A percentile compares a stretch with the other conserved stretches of the same genome.
These are phyloP conservation scores for Apocynum venetum DNA, from an alignment of 257 asterid genomes.

Conservation along the genomic window DNA sequence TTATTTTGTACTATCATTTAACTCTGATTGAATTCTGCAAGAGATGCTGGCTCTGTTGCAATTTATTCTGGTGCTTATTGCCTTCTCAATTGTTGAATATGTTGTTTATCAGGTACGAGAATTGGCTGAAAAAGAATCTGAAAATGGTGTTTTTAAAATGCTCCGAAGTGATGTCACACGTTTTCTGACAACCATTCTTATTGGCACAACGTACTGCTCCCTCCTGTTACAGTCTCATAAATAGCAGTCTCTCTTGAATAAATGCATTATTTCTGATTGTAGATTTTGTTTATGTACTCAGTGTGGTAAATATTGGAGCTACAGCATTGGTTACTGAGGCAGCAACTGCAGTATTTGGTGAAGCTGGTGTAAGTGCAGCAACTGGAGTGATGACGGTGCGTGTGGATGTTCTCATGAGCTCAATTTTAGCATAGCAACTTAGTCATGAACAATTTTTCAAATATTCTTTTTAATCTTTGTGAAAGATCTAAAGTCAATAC, in stretches of 20 bases:
- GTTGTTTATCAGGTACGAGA: slow-evolving; percentile 71
- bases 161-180: slow-evolving; percentile 93
- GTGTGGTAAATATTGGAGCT: slow-evolving; percentile 97
- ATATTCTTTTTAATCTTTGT: background rate
- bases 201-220: slow-evolving; percentile 91
- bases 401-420: background rate
- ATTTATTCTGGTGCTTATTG: background rate
- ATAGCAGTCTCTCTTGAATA: slow-evolving; percentile 32
- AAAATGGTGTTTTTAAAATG: slow-evolving; percentile 88
- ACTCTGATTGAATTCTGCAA: background rate
- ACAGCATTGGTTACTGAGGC: slow-evolving; percentile 96
- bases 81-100: background rate
- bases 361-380: slow-evolving; percentile 96
- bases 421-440: background rate
- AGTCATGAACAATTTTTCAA: background rate
- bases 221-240: slow-evolving; percentile 21
- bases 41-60: background rate
- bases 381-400: slow-evolving; percentile 98
- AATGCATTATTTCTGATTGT: slow-evolving; percentile 39
- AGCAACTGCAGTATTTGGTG: slow-evolving; percentile 93
- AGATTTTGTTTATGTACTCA: slow-evolving; percentile 49
- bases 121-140: slow-evolving; percentile 93
- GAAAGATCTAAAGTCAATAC: background rate
- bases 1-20: background rate
- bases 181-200: slow-evolving; percentile 93